phyloP scores from a whole-genome alignment of 2,329 filamentous ascomycete species.

The Helicocarpus griseus region DNA sequence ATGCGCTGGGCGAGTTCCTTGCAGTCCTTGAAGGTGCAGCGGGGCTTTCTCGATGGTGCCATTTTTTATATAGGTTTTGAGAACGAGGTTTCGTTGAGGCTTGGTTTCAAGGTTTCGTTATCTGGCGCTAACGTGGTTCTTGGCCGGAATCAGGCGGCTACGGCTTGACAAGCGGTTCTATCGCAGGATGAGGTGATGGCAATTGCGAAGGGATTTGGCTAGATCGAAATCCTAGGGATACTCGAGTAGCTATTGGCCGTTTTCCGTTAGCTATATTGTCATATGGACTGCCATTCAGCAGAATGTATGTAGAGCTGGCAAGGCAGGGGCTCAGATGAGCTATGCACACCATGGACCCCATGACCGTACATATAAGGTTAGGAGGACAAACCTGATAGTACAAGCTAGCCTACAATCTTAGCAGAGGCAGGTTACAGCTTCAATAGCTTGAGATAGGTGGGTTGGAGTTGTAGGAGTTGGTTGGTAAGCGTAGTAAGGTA shows the following conservation, averaged over 20 bases:
- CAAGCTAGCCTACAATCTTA: neutral
- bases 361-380: neutral
- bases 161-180: neutral
- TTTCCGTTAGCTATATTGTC: neutral
- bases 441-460: neutral
- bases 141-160: neutral
- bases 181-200: neutral
- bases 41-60: conserved; percentile 46
- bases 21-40: conserved; percentile 85
- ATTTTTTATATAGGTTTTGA: conserved; percentile 7
- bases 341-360: neutral
- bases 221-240: neutral
- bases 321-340: neutral
- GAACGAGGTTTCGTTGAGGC: conserved; percentile 8
- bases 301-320: too few species aligned
- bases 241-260: neutral
- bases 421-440: neutral
- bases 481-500: neutral
- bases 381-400: neutral
- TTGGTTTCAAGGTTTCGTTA: conserved; percentile 7
- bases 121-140: neutral
- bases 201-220: neutral
- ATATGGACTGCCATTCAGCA: too few species aligned
- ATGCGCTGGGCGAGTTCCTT: conserved; percentile 81
- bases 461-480: neutral